Evolutionary conservation across 345 rosid genomes (phyloP), one percentile per base, ranked within the genome.

Genomic region (Microcos paniculata): DNA sequence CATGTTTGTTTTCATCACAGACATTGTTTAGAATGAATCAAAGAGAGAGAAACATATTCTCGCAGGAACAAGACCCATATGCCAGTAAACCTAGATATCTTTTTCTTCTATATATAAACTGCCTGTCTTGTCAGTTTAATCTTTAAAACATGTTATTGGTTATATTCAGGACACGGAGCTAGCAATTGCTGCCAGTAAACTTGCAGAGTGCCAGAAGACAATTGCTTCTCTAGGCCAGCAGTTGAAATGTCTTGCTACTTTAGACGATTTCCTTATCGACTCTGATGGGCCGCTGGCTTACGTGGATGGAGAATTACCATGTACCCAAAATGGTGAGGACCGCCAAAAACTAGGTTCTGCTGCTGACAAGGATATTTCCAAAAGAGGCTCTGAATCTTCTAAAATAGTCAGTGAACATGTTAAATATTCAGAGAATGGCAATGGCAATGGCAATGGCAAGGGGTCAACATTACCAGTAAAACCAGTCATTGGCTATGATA

Each of bases 181-280:
- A 63, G 87, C 88, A 45, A 72, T 77, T 40, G 93, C 96, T 72
- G 92, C 97, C 48, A 80, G 82, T 57, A 89, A 85, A 82, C 83
- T 90, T 62, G 92, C 93, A 7, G 97, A 92, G 66, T 94, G 98
- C 87, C 94, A 94, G 80, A 92, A 85, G 77, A 94, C 98, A 35
- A 92, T 94, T 35, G 84, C 93, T 46, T 91, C 96, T 43, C 87
- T 94, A 6, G 85, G 91, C 8, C 87, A 51, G 80, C 84, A 85
- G 79, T 79, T 94, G 80, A 86, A 84, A 58, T 88, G 90, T 63
- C 95, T 92, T 2, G 88, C 90, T 33, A 61, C 89, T 15, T 58
- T 88, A 46, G 94, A 92, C 4, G 93, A 92, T 78, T 82, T 89
- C 75, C 74, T 88, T 46, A 35, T 78, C 5, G 91, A 87, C 63